These are phyloP conservation scores for Agrostemma githago DNA, from an alignment of 148 eudicot species.

Conservation along the genomic window DNA sequence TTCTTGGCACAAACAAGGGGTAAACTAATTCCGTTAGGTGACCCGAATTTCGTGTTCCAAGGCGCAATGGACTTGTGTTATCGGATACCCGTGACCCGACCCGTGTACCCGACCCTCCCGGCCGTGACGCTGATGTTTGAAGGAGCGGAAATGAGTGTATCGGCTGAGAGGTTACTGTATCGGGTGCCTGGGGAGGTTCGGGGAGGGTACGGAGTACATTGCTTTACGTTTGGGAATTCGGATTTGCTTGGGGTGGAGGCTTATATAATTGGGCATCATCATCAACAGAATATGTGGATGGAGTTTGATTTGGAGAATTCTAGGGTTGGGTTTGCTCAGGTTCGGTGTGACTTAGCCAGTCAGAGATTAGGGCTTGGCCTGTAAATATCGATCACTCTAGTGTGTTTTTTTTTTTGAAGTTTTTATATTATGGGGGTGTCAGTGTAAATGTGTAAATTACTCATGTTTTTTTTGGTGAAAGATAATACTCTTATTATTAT, in stretches of 20 bases:
- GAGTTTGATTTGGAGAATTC: constrained; percentile 72
- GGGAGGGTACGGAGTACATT: constrained; percentile 54
- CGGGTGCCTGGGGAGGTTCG: constrained; percentile 45
- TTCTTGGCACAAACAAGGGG: constrained; percentile 47
- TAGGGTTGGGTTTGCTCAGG: constrained; percentile 72
- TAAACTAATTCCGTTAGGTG: constrained; percentile 34
- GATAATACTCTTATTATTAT: background rate
- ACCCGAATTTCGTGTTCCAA: constrained; percentile 60
- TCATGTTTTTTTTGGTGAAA: background rate
- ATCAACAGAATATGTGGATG: constrained; percentile 90
- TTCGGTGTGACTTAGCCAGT: constrained; percentile 72
- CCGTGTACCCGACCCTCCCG: constrained; percentile 44
- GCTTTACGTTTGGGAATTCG: constrained; percentile 84
- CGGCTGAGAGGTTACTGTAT: constrained; percentile 53
- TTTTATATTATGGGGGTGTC: background rate
- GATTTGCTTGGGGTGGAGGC: constrained; percentile 72
- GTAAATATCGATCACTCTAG: constrained; percentile 10
- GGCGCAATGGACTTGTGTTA: constrained; percentile 83
- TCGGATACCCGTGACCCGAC: constrained; percentile 34
- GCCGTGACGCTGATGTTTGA: constrained; percentile 60
- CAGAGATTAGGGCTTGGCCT: constrained; percentile 49
- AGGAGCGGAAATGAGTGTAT: constrained; percentile 75
- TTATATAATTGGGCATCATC: constrained; percentile 80
- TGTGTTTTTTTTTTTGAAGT: background rate
- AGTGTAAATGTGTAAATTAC: background rate